These are phyloP conservation scores for Capniomyces stellatus DNA, from an alignment of 371 early-diverging fungal genomes.

Conservation along the genomic window DNA sequence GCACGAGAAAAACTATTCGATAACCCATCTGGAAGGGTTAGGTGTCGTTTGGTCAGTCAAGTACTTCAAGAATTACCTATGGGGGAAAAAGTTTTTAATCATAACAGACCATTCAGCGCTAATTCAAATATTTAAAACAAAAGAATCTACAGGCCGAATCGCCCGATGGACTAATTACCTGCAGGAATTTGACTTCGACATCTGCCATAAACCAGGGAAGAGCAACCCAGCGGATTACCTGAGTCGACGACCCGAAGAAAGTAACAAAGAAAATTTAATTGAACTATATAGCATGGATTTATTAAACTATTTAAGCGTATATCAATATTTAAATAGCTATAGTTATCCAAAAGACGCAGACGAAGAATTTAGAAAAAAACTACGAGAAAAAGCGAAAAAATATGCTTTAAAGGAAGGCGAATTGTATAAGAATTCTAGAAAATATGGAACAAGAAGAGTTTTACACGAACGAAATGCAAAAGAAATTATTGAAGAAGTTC, in stretches of 20 bases:
- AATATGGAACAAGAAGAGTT: background rate
- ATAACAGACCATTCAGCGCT: slow-evolving; percentile 2
- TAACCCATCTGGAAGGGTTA: slow-evolving; percentile 1
- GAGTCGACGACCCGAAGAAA: background rate
- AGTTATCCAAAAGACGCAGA: background rate
- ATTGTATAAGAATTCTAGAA: background rate
- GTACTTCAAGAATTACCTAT: background rate
- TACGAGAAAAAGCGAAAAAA: background rate
- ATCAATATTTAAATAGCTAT: background rate
- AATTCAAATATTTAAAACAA: background rate
- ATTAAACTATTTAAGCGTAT: background rate
- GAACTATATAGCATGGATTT: background rate
- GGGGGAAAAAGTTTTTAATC: background rate
- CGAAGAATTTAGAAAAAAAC: slow-evolving; percentile 1
- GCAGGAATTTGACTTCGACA: background rate
- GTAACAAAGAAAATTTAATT: background rate
- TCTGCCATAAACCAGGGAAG: background rate
- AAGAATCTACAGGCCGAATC: slow-evolving; percentile 3
- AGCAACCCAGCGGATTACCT: slow-evolving; percentile 1
- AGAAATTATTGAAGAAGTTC: background rate
- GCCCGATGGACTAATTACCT: slow-evolving; percentile 3
- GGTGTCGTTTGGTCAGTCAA: slow-evolving; percentile 3
- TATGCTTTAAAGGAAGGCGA: background rate
- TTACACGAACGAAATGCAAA: background rate
- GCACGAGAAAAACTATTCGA: background rate